Conservation (phyloP, 2,329 filamentous ascomycete species). For the Botrytis fabae region DNA sequence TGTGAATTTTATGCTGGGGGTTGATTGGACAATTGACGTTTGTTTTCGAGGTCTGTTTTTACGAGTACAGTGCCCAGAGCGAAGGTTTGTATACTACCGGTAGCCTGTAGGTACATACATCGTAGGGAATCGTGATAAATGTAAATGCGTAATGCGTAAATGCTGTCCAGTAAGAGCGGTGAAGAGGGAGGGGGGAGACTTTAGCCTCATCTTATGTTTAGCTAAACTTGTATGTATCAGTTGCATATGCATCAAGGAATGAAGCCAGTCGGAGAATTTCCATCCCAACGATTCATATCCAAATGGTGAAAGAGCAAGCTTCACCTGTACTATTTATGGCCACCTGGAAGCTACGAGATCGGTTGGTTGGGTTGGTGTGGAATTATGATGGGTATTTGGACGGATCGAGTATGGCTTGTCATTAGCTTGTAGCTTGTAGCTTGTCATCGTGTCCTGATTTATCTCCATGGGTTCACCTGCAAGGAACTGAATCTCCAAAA, state of each 20-base stretch:
- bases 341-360: neutral
- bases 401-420: too few relatives aligned
- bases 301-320: conserved; percentile 20
- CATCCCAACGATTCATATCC: conserved; percentile 27
- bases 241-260: conserved; percentile 28
- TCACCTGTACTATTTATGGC: neutral
- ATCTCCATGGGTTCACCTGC: neutral
- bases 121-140: neutral
- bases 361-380: neutral
- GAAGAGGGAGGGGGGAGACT: conserved; percentile 24
- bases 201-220: conserved; percentile 30
- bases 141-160: neutral
- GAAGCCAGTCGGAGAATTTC: conserved; percentile 32
- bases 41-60: neutral
- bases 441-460: too few relatives aligned
- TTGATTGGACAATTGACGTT: neutral
- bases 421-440: too few relatives aligned
- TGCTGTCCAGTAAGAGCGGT: conserved; percentile 24
- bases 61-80: neutral
- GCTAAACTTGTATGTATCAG: neutral
- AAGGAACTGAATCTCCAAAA: conserved; percentile 2
- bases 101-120: neutral
- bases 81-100: neutral
- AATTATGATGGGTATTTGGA: neutral
- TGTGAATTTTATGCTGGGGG: neutral